Conservation (phyloP, 2,329 filamentous ascomycete species). For the Fusarium penzigii region DNA sequence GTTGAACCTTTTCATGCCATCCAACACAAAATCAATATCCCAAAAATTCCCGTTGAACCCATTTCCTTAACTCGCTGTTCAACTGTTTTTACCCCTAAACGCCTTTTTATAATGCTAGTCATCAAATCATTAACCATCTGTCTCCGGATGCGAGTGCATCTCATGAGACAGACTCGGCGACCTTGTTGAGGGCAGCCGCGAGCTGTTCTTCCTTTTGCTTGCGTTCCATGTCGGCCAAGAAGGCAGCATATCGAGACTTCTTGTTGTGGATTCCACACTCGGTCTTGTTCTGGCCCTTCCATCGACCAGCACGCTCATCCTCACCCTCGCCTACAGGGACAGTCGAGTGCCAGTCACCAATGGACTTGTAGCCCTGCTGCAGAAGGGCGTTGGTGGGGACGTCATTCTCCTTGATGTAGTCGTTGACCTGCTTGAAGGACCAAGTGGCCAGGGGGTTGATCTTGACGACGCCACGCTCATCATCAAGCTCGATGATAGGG, state of each 20-base stretch:
- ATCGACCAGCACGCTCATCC: constrained; percentile 92
- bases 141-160: constrained; percentile 22
- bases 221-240: constrained; percentile 70
- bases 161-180: constrained; percentile 28
- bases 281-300: constrained; percentile 95
- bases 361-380: constrained; percentile 93
- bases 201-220: constrained; percentile 57
- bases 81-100: constrained; percentile 24
- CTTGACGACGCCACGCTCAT: constrained; percentile 88
- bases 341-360: constrained; percentile 98
- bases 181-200: constrained; percentile 31
- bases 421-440: constrained; percentile 85
- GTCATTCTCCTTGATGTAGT: constrained; percentile 81
- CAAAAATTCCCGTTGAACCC: constrained; percentile 6
- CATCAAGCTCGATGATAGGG: constrained; percentile 87
- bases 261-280: constrained; percentile 99
- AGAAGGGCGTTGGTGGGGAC: constrained; percentile 94
- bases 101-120: constrained; percentile 30
- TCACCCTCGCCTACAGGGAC: constrained; percentile 86
- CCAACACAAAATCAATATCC: constrained; percentile 17
- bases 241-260: constrained; percentile 88
- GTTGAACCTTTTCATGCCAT: constrained; percentile 23
- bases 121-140: constrained; percentile 29
- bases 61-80: constrained; percentile 10
- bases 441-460: constrained; percentile 97